Percentiles rank a stretch among this genome's conserved stretches.
These are phyloP conservation scores for Hemisphaericaspora xylanilytica DNA, from an alignment of 1,139 yeast genomes.

Conservation along the genomic window DNA sequence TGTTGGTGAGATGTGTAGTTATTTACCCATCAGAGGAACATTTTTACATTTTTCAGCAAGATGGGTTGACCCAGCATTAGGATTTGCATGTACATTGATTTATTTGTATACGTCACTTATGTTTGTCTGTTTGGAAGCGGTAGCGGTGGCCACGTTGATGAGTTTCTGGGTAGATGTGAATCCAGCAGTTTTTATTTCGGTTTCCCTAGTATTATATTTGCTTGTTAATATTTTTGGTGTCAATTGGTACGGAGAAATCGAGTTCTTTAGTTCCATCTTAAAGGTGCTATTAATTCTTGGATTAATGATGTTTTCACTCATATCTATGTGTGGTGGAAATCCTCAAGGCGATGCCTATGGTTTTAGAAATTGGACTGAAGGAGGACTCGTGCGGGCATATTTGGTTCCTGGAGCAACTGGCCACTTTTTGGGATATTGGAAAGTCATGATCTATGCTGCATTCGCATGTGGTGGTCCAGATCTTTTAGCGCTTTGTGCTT, in stretches of 20 bases:
- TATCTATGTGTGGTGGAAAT: conserved; percentile 42
- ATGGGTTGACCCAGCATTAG: conserved; percentile 41
- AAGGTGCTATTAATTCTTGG: conserved; percentile 41
- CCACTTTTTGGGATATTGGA: conserved; percentile 36
- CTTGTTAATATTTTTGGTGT: conserved; percentile 36
- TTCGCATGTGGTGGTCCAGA: conserved; percentile 47
- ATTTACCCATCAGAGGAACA: conserved; percentile 39
- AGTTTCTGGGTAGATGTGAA: conserved; percentile 42
- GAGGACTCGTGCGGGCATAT: conserved; percentile 33
- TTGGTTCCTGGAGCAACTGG: conserved; percentile 35
- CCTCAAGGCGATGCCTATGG: conserved; percentile 37
- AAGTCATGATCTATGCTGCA: conserved; percentile 36
- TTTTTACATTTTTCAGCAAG: conserved; percentile 38
- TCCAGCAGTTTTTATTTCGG: conserved; percentile 37
- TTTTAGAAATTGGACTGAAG: conserved; percentile 34
- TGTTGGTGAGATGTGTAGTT: conserved; percentile 42
- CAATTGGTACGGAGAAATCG: conserved; percentile 42
- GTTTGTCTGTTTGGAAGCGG: conserved; percentile 40
- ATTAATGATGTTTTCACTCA: conserved; percentile 37
- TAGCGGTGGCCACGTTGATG: conserved; percentile 35
- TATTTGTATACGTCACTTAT: conserved; percentile 37
- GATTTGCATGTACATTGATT: conserved; percentile 37
- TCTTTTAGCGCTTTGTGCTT: conserved; percentile 32
- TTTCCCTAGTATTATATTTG: conserved; percentile 27
- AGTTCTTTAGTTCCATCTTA: conserved; percentile 35